Conservation (phyloP, 345 rosid species). For the Adansonia digitata region DNA sequence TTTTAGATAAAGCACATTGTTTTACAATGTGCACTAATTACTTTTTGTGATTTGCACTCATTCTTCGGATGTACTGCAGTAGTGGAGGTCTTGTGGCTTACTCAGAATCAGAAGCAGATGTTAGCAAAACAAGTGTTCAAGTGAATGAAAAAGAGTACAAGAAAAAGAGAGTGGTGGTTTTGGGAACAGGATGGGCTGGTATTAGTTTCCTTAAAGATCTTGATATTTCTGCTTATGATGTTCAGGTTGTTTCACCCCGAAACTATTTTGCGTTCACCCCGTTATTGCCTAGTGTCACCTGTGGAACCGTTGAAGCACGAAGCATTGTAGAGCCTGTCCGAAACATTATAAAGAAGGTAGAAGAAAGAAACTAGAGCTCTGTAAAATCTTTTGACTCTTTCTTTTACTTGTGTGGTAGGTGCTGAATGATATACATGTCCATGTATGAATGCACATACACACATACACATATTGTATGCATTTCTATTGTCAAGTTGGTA, state of each 20-base stretch:
- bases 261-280: conserved; percentile 98
- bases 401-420: neutral
- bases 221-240: conserved; percentile 60
- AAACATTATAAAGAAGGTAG: conserved; percentile 83
- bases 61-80: conserved; percentile 38
- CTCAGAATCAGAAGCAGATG: conserved; percentile 48
- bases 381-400: neutral
- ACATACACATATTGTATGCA: neutral
- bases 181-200: conserved; percentile 98
- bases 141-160: conserved; percentile 27
- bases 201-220: conserved; percentile 84
- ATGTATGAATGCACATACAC: neutral
- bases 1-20: neutral
- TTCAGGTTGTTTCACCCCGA: conserved; percentile 86
- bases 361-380: neutral
- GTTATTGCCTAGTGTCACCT: conserved; percentile 87
- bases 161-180: conserved; percentile 82
- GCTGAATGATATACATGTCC: neutral
- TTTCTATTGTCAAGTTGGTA: neutral
- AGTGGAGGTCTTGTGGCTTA: conserved; percentile 67
- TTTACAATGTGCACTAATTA: neutral
- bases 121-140: conserved; percentile 20
- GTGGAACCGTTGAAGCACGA: conserved; percentile 96
- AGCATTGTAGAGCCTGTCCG: conserved; percentile 92
- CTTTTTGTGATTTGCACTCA: neutral